phyloP scores from a whole-genome alignment of 176 grass and related monocot species.

The Carex cristatella region DNA sequence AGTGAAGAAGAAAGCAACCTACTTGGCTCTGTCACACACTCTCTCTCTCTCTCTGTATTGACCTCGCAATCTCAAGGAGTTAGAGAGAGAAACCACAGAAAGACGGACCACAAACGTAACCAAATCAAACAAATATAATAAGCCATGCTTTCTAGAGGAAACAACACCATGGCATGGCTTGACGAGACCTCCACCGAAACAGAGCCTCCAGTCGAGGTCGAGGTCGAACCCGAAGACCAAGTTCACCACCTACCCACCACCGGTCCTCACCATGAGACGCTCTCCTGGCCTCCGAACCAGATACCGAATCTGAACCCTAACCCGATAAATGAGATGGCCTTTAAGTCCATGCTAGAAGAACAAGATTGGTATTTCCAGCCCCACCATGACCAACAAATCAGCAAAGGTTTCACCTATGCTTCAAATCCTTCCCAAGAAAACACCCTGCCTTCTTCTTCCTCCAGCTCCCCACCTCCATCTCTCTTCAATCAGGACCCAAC shows the following conservation, averaged over 20 bases:
- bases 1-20: neutral
- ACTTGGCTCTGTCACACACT: neutral
- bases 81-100: neutral
- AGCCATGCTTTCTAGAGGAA: conserved; percentile 58
- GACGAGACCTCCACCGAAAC: conserved; percentile 33
- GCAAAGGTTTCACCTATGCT: conserved; percentile 29
- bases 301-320: conserved; percentile 7
- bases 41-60: neutral
- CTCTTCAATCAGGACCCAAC: conserved; percentile 26
- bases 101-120: neutral
- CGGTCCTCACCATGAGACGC: conserved; percentile 1
- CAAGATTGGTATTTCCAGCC: conserved; percentile 41
- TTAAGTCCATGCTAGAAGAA: conserved; percentile 46
- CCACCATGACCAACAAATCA: conserved; percentile 25
- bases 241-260: neutral
- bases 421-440: conserved; percentile 1
- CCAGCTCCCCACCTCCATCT: conserved; percentile 34
- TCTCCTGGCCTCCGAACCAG: conserved; percentile 10
- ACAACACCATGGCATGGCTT: conserved; percentile 50
- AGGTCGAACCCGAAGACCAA: neutral
- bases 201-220: conserved; percentile 5
- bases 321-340: conserved; percentile 34
- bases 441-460: neutral
- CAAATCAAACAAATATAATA: neutral
- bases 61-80: neutral